Evolutionary conservation across 116 monocot species (phyloP).

Genomic region (Cymodocea nodosa): DNA sequence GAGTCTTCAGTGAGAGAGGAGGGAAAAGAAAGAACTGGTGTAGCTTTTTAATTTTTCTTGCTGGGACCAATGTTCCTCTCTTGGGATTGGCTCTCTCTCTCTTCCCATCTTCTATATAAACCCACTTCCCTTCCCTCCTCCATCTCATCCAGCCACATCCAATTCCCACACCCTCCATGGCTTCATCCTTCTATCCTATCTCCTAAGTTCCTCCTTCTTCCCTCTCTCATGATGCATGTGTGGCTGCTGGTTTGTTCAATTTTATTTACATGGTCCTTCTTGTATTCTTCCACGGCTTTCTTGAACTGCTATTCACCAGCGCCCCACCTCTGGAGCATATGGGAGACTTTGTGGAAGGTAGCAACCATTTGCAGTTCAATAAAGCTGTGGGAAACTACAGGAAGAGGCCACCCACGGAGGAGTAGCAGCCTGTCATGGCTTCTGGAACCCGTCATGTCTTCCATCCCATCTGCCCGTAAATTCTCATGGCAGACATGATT

Average conservation of each 20-base stretch:
- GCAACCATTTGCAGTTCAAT: constrained; percentile 59
- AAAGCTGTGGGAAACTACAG: constrained; percentile 94
- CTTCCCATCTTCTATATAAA: background rate
- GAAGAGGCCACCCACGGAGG: constrained; percentile 32
- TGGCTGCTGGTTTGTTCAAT: background rate
- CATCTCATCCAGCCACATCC: background rate
- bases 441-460: no score
- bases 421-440: no score
- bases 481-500: no score
- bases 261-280: constrained; percentile 11
- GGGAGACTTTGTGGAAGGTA: background rate
- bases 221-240: background rate
- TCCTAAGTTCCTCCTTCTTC: background rate
- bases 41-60: no score
- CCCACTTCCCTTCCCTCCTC: background rate
- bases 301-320: constrained; percentile 21
- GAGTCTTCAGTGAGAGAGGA: no score
- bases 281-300: constrained; percentile 33
- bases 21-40: no score
- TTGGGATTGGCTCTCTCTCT: background rate
- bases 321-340: background rate
- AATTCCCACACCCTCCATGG: background rate
- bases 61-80: background rate
- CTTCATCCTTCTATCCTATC: background rate
- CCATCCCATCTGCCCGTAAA: no score